Base-by-base conservation (phyloP, 2,329 filamentous ascomycete genomes). In the Ceratocystis ficicola region DNA sequence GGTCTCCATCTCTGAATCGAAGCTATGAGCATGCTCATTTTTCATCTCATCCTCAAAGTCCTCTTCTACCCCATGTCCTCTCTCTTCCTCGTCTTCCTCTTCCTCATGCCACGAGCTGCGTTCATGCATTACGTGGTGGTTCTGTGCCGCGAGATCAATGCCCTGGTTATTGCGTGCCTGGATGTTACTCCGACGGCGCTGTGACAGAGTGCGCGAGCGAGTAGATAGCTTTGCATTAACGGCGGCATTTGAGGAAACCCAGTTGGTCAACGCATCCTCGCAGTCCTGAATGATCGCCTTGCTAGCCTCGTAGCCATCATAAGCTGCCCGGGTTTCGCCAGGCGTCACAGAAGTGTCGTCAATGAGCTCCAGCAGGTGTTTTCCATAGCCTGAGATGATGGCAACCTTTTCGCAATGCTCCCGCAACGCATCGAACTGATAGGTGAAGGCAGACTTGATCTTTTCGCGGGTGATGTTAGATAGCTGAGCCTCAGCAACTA, bases 401-500 rank as follows among this genome's bases (percentile, higher is more conserved):
- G 94, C 94, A 28, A 97, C 84, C 81, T 99, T 99, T 79, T 99
- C 94, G 76, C 89, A 94, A 78, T 97, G 94, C 80, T 99, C 94
- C 68, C 90, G 89, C 70, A 99, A 85, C 55, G 94, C 94, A 74
- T 99, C 93, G 72, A 99, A 99, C 75, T 99, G 94, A 80, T 97
- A 99, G 65, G 87, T 89, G 79, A 96, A 99, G 50, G 94, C 94
- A 64, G 93, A 89, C 85, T 99, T 99, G 75, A 99, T 86, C 83
- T 99, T 99, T 79, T 99, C 93, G 72, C 94, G 93, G 30, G 95
- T 99, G 74, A 99, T 99, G 82, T 99, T 99, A 75, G 93, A 96
- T 64, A 99, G 83, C 79, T 99, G 94, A 6, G 94, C 94, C 77
- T 99, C 94, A 69, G 94, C 94, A 66, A 99, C 94, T 15, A 99